A percentile compares a stretch with the other conserved stretches of the same genome.
Evolutionary conservation across 371 early-diverging fungal genomes (phyloP).

Genomic region (Mortierella sp.): DNA sequence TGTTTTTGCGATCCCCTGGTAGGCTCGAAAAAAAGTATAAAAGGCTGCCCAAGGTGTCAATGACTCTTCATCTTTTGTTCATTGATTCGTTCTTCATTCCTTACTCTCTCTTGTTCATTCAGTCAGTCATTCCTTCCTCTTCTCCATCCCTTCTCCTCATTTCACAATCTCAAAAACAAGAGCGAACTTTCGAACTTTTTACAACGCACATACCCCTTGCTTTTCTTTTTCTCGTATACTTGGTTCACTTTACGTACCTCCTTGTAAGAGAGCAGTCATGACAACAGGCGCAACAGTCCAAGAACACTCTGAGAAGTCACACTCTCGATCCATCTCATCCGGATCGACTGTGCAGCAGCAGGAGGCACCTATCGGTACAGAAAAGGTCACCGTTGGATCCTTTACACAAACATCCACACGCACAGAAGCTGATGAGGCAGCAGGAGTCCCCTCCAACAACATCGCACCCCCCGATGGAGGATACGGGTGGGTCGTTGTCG

Average conservation of each 20-base stretch:
- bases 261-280: background rate
- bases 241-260: background rate
- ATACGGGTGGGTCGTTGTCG: slow-evolving; percentile 62
- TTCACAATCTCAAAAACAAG: background rate
- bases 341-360: slow-evolving; percentile 3
- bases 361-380: background rate
- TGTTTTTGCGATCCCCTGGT: background rate
- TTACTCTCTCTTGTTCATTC: background rate
- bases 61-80: background rate
- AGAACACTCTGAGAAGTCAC: background rate
- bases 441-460: no score
- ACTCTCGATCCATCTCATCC: background rate
- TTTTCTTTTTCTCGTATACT: background rate
- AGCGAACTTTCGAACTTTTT: background rate
- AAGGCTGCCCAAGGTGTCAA: background rate
- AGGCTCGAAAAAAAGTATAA: background rate
- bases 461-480: slow-evolving; percentile 56
- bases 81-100: no score
- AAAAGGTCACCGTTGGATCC: background rate
- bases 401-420: background rate
- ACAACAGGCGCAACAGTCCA: background rate
- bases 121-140: background rate
- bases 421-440: background rate
- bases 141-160: slow-evolving; percentile 2
- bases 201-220: background rate